Evolutionary conservation across 192 early-diverging fungal genomes (phyloP).

Genomic region (Coemansia pectinata): DNA sequence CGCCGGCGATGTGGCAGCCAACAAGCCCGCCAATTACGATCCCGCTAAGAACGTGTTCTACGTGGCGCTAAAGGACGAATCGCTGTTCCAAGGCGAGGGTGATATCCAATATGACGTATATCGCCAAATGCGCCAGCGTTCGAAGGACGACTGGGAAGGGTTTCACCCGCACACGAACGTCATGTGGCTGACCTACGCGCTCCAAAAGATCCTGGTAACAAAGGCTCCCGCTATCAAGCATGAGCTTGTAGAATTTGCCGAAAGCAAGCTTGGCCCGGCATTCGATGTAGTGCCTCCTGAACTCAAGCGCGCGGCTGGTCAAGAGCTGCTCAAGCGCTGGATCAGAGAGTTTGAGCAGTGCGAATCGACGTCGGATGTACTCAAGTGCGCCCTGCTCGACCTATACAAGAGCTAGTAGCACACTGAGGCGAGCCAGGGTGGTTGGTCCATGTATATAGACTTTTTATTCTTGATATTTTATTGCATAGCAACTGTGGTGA

Average conservation of each 20-base stretch:
- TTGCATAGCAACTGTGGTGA: not conserved
- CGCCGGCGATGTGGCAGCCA: conserved; percentile 10
- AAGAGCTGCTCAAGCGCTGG: conserved; percentile 53
- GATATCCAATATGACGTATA: conserved; percentile 78
- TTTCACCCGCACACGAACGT: conserved; percentile 54
- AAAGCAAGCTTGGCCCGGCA: conserved; percentile 43
- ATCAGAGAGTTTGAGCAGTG: conserved; percentile 53
- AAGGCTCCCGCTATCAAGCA: conserved; percentile 40
- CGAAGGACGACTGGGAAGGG: conserved; percentile 39
- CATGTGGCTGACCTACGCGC: conserved; percentile 47
- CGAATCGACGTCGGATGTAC: conserved; percentile 46
- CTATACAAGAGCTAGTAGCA: conserved; percentile 40
- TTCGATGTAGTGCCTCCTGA: conserved; percentile 24
- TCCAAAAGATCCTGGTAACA: conserved; percentile 53
- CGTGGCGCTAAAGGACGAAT: conserved; percentile 58
- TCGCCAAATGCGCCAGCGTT: conserved; percentile 61
- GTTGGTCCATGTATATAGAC: not conserved
- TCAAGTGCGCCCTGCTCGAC: conserved; percentile 50
- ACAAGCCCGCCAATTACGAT: conserved; percentile 37
- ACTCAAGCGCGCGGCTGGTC: conserved; percentile 36
- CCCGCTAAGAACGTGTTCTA: conserved; percentile 55
- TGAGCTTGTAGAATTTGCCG: conserved; percentile 46
- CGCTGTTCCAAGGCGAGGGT: conserved; percentile 59
- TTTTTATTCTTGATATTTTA: not conserved
- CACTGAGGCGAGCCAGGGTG: not conserved